Evolutionary conservation across 805 yeast species (phyloP).

Genomic region (Ogataea thermomethanolica): DNA sequence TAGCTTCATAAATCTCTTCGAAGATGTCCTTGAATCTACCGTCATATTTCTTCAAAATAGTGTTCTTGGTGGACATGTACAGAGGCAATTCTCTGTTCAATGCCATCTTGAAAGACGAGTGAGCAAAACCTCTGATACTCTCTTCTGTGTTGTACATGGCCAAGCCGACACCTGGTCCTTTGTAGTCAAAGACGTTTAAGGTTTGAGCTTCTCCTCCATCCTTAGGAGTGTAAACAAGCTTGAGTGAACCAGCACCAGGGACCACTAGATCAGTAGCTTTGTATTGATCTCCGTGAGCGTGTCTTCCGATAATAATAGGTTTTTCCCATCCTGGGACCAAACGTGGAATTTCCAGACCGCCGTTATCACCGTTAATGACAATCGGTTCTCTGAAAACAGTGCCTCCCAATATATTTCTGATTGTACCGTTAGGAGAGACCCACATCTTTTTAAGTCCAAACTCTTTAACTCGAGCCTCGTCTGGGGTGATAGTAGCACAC

Average conservation of each 20-base stretch:
- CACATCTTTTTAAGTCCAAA: slow-evolving; percentile 75
- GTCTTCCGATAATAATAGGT: slow-evolving; percentile 83
- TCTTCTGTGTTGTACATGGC: slow-evolving; percentile 85
- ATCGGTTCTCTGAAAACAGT: slow-evolving; percentile 85
- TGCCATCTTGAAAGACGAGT: slow-evolving; percentile 75
- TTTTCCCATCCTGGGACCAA: slow-evolving; percentile 77
- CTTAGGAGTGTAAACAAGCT: slow-evolving; percentile 62
- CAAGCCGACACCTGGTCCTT: slow-evolving; percentile 69
- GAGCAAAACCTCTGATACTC: slow-evolving; percentile 74
- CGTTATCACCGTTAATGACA: slow-evolving; percentile 50
- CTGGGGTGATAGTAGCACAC: slow-evolving; percentile 86
- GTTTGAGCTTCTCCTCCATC: slow-evolving; percentile 49
- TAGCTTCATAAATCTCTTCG: slow-evolving; percentile 57
- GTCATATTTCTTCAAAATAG: slow-evolving; percentile 77
- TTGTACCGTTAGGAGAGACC: slow-evolving; percentile 83
- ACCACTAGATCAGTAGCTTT: slow-evolving; percentile 73
- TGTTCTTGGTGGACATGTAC: slow-evolving; percentile 72
- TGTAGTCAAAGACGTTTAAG: slow-evolving; percentile 56
- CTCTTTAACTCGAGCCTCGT: slow-evolving; percentile 75
- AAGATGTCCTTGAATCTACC: slow-evolving; percentile 81
- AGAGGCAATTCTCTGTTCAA: slow-evolving; percentile 59
- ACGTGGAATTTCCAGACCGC: slow-evolving; percentile 59
- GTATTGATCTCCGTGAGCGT: slow-evolving; percentile 82
- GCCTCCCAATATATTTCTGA: slow-evolving; percentile 76
- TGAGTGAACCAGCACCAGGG: slow-evolving; percentile 63